These are phyloP conservation scores for Leccinum pachyderme DNA, from an alignment of 1,284 basidiomycete species.

Conservation along the genomic window DNA sequence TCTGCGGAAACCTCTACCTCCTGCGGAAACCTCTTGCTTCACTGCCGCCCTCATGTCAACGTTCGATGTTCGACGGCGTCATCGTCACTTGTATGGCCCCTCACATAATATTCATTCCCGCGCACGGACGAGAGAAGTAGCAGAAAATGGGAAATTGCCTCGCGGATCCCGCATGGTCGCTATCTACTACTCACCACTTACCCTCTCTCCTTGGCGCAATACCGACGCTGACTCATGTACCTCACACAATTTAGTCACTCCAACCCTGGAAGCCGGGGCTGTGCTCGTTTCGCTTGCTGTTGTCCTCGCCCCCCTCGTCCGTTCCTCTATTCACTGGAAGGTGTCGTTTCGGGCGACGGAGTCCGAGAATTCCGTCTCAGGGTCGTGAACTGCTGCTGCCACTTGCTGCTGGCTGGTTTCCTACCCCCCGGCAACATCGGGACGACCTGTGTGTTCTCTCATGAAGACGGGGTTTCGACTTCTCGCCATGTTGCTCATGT, in stretches of 20 bases:
- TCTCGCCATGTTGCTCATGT: neutral
- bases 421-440: neutral
- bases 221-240: slow-evolving; percentile 14
- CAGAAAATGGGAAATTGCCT: slow-evolving; percentile 13
- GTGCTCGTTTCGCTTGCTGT: slow-evolving; percentile 11
- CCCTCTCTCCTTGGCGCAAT: slow-evolving; percentile 14
- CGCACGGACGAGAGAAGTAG: slow-evolving; percentile 11
- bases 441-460: neutral
- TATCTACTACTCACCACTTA: slow-evolving; percentile 6
- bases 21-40: neutral
- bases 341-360: slow-evolving; percentile 1
- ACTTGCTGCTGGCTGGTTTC: neutral
- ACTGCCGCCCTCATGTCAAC: slow-evolving; percentile 1
- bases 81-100: slow-evolving; percentile 20
- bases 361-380: neutral
- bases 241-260: neutral
- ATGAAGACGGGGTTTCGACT: neutral
- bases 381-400: neutral
- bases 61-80: slow-evolving; percentile 16
- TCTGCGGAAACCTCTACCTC: slow-evolving; percentile 8
- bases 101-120: slow-evolving; percentile 29
- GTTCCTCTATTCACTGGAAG: neutral
- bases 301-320: neutral
- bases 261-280: slow-evolving; percentile 7
- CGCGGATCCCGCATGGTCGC: slow-evolving; percentile 30